Evolutionary conservation across 179 eudicot species (phyloP), one percentile per base, ranked within the genome.

Genomic region (Sideroxylon spinosum): DNA sequence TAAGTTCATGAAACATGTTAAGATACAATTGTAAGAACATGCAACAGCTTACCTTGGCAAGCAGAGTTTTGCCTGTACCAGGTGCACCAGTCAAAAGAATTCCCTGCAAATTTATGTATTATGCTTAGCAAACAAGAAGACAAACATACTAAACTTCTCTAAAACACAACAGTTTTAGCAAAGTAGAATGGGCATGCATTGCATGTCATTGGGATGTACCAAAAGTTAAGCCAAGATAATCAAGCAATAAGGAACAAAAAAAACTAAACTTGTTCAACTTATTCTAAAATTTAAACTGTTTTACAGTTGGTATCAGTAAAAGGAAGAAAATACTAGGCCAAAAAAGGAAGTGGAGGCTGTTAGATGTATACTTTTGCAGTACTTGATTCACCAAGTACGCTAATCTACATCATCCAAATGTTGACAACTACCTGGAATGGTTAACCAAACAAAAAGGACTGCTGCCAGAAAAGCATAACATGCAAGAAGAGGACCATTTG

Each of bases 21-120:
- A 16, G 63, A 77, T 29, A n/a, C 72, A 67, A 32, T 76, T 76
- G 52, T 46, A 69, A 46, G 46, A 78, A 68, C 7, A 26, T 11
- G 49, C 23, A 50, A 81, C 60, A 69, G 37, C 77, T 68, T 82
- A 95, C 99, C 96, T 96, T 94, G 61, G 99, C 99, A 67, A 96
- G 97, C 67, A 96, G 87, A 59, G 99, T 96, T 88, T 96, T 96
- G 62, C 99, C 99, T 0, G 98, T 96, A 74, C 99, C 99, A 83
- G 98, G 99, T 55, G 98, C 91, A 81, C 99, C 99, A 66, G 97
- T 94, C 85, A 96, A 86, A 82, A 96, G 98, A 84, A 96, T 96
- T 65, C 99, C 99, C 98, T 96, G 93, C 68, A 83, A 84, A 63
- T 50, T 76, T 69, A 26, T 61, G 52, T 22, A 74, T 17, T n/a